These are phyloP conservation scores for Peniophora sp. DNA, from an alignment of 1,284 basidiomycete species.

Conservation along the genomic window DNA sequence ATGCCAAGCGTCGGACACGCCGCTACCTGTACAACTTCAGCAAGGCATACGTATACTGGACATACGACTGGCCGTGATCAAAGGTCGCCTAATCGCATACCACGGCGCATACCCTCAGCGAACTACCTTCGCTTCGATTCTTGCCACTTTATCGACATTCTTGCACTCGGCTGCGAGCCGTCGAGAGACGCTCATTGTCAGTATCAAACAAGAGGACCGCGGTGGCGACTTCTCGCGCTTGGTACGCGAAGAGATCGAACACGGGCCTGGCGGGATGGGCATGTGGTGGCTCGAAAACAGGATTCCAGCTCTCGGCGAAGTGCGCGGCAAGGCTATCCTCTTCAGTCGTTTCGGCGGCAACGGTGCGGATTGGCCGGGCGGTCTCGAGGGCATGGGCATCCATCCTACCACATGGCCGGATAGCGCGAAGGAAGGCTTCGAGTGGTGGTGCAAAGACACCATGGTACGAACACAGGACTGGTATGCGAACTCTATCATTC, in stretches of 20 bases:
- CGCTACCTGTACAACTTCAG: constrained; percentile 50
- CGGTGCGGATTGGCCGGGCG: constrained; percentile 55
- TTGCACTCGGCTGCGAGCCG: constrained; percentile 47
- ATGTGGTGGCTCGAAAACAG: constrained; percentile 79
- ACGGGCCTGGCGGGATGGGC: constrained; percentile 45
- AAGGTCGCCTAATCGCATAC: constrained; percentile 62
- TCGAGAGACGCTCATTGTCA: constrained; percentile 74
- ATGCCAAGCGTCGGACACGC: constrained; percentile 51
- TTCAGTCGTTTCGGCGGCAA: constrained; percentile 76
- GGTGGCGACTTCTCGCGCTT: constrained; percentile 54
- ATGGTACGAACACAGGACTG: constrained; percentile 76
- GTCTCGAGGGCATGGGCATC: constrained; percentile 67
- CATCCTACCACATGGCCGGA: constrained; percentile 81
- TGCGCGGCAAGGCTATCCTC: constrained; percentile 74
- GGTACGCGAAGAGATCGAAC: constrained; percentile 57
- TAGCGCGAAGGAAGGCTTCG: constrained; percentile 60
- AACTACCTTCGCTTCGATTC: constrained; percentile 56
- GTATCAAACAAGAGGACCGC: constrained; percentile 79
- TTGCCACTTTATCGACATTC: constrained; percentile 55
- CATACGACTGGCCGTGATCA: constrained; percentile 65
- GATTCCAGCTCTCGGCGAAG: constrained; percentile 73
- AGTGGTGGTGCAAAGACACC: constrained; percentile 65
- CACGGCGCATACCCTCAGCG: constrained; percentile 72
- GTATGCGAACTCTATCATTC: constrained; percentile 31
- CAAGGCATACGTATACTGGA: constrained; percentile 76